Evolutionary conservation across 2,329 filamentous ascomycete species (phyloP).

Genomic region (Paecilomyces dactylethromorphus): DNA sequence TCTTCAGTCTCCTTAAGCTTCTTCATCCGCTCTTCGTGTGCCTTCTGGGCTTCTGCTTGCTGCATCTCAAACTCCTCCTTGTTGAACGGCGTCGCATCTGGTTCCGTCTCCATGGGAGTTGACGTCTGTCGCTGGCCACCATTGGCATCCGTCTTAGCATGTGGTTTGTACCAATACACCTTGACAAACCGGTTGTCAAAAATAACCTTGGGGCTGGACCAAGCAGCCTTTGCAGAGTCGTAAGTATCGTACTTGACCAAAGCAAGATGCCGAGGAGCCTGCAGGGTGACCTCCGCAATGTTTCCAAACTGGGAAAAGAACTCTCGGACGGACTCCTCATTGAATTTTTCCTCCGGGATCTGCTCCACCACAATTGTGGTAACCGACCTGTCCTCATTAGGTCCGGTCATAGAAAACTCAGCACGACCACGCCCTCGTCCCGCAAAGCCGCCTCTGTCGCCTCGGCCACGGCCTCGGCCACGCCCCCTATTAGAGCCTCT

Average conservation of each 20-base stretch:
- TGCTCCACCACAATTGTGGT: slow-evolving; percentile 56
- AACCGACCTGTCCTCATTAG: slow-evolving; percentile 46
- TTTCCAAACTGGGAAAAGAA: slow-evolving; percentile 55
- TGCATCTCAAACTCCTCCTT: slow-evolving; percentile 47
- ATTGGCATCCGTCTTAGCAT: slow-evolving; percentile 25
- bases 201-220: slow-evolving; percentile 55
- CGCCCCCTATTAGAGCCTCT: slow-evolving; percentile 26
- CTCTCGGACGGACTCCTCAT: slow-evolving; percentile 46
- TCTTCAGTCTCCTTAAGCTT: slow-evolving; percentile 48
- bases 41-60: slow-evolving; percentile 52
- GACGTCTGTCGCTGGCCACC: slow-evolving; percentile 15
- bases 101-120: slow-evolving; percentile 10
- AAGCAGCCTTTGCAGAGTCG: slow-evolving; percentile 47
- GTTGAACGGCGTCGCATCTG: slow-evolving; percentile 44
- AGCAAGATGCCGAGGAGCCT: slow-evolving; percentile 48
- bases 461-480: slow-evolving; percentile 34
- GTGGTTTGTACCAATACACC: slow-evolving; percentile 54
- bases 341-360: slow-evolving; percentile 53
- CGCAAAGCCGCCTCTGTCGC: slow-evolving; percentile 35
- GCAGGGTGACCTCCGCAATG: slow-evolving; percentile 49
- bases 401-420: slow-evolving; percentile 48
- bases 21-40: slow-evolving; percentile 48
- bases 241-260: slow-evolving; percentile 50
- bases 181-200: slow-evolving; percentile 61
- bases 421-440: slow-evolving; percentile 39